Base-by-base conservation (phyloP, 352 stramenopile species). In the Phytophthora melonis region DNA sequence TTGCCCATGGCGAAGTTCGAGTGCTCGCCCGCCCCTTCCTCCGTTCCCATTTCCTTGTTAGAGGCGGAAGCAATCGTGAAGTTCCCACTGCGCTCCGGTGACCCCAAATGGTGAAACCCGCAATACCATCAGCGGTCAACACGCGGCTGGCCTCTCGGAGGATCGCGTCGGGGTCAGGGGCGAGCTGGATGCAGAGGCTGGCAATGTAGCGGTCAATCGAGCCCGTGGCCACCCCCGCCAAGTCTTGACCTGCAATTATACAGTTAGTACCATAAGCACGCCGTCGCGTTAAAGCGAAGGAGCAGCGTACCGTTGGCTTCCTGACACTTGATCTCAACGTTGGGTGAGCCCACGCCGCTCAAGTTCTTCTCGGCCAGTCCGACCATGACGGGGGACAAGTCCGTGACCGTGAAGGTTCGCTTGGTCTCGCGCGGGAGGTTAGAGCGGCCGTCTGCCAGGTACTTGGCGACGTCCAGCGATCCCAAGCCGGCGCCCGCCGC, bases 71-170 rank as follows among this genome's bases (percentile, higher is more conserved):
- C 62, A 45, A 69, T 68, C 13, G 19, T 58, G 52, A 89, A 89
- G 7, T 73, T 75, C 8, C 68, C 76, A 52, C 73, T 86, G 34
- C 66, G 55, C 53, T 82, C 81, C 5, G 74, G 79, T 13, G 56
- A 67, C 18, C 65, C 81, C 79, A 87, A 67, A 89, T 89, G n/a
- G 79, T 84, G 58, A 87, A 87, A 3, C 82, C 79, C 4, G 77
- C 82, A 25, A 89, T 43, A 0, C 82, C 77, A 19, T 77, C 66
- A 0, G 58, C 2, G 0, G 49, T 66, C 21, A 89, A 52, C 32
- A 89, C 82, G 45, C 82, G 79, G 16, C 68, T 61, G 1, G 77
- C 71, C 62, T 89, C 82, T 49, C 72, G 68, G 7, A 89, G 70
- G 70, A 86, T 71, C 2, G 77, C 82, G 57, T 85, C 82, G 11